Percentiles rank a stretch among this genome's conserved stretches.
Evolutionary conservation across 495 filamentous ascomycete genomes (phyloP).

Genomic region (Apiosordaria backusii): DNA sequence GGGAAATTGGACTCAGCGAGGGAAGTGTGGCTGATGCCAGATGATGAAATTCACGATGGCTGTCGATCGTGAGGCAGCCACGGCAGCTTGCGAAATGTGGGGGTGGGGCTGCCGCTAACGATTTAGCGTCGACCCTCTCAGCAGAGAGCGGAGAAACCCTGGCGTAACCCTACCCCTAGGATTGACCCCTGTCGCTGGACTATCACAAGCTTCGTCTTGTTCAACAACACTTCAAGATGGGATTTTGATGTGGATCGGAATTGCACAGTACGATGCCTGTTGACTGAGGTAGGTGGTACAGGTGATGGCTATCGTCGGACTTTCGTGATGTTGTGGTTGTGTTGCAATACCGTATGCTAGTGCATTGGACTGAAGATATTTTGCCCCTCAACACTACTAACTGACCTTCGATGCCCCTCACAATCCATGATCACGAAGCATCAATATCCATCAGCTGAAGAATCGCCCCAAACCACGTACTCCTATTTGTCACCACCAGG

Average conservation of each 20-base stretch:
- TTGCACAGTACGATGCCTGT: background rate
- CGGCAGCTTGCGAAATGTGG: background rate
- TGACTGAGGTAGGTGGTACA: background rate
- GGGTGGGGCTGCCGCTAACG: background rate
- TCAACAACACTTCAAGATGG: background rate
- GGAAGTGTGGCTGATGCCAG: constrained; percentile 8
- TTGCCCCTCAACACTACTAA: too few species aligned
- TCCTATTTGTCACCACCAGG: background rate
- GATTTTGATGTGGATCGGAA: background rate
- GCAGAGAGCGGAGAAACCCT: constrained; percentile 4
- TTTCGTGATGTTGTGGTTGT: background rate
- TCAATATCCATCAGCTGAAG: background rate
- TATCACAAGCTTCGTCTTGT: constrained; percentile 3
- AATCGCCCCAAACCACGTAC: background rate
- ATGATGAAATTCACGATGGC: background rate
- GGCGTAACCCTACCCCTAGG: background rate
- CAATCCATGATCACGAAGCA: background rate
- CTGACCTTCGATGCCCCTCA: background rate
- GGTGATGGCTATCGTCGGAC: background rate
- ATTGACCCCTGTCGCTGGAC: background rate
- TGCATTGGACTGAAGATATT: too few species aligned
- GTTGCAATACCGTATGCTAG: too few species aligned
- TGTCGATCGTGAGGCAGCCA: background rate
- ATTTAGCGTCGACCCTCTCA: background rate
- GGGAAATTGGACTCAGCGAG: constrained; percentile 4